Percentiles rank a stretch among this genome's conserved stretches.
These are phyloP conservation scores for Solanum virginianum DNA, from an alignment of 257 asterid genomes.

Conservation along the genomic window DNA sequence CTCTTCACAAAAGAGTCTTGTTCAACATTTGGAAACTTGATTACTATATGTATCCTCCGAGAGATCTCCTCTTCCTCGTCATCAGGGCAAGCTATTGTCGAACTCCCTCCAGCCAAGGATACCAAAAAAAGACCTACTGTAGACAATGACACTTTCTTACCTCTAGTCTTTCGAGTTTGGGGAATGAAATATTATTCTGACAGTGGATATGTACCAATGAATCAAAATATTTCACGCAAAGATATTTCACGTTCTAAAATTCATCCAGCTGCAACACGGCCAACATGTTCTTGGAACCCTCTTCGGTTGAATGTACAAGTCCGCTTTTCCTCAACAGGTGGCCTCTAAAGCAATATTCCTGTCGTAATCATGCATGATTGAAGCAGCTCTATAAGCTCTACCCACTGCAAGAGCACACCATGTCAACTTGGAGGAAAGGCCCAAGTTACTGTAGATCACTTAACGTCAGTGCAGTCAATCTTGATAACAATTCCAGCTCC, in stretches of 20 bases:
- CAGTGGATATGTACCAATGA: background rate
- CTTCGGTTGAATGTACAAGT: background rate
- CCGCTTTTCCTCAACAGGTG: background rate
- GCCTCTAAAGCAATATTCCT: background rate
- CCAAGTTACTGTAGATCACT: background rate
- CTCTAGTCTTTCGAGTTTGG: background rate
- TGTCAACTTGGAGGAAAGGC: background rate
- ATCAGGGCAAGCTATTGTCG: background rate
- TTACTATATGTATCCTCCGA: background rate
- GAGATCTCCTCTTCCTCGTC: background rate
- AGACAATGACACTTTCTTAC: background rate
- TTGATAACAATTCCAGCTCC: background rate
- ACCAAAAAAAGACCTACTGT: background rate
- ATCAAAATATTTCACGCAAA: background rate
- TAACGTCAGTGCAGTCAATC: background rate
- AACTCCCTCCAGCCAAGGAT: background rate
- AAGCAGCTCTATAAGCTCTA: background rate
- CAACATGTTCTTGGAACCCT: background rate
- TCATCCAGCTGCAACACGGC: background rate
- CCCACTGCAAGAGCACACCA: background rate
- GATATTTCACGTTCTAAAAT: background rate
- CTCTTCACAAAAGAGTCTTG: no score
- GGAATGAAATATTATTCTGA: background rate
- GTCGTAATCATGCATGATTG: background rate
- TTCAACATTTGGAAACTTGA: background rate